phyloP scores from a whole-genome alignment of 192 early-diverging fungal genomes.

The Backusella mclennaniae region DNA sequence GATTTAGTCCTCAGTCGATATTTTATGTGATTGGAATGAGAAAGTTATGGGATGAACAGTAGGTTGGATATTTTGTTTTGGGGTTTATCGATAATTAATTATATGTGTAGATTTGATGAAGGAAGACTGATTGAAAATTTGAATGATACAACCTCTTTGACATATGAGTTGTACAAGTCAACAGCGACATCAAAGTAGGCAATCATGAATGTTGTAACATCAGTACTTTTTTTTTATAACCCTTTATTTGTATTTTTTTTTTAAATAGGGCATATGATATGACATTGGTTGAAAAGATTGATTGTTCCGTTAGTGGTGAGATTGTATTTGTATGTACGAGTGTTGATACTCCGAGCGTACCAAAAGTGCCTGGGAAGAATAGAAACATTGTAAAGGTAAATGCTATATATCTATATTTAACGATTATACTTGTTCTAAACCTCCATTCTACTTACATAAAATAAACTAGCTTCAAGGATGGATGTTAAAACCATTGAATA shows the following conservation, averaged over 20 bases:
- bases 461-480: constrained; percentile 43
- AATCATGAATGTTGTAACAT: background rate
- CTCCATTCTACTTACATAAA: background rate
- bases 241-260: background rate
- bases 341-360: constrained; percentile 45
- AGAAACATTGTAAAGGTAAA: constrained; percentile 39
- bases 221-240: background rate
- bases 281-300: constrained; percentile 45
- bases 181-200: constrained; percentile 31
- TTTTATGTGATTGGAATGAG: constrained; percentile 54
- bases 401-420: too few species aligned
- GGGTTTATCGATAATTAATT: background rate
- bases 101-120: constrained; percentile 29
- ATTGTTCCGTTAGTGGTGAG: constrained; percentile 41
- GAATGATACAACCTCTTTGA: constrained; percentile 38
- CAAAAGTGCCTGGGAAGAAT: constrained; percentile 41
- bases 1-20: constrained; percentile 44
- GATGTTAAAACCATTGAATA: constrained; percentile 46
- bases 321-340: constrained; percentile 52
- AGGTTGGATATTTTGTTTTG: constrained; percentile 1
- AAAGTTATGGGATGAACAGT: constrained; percentile 54
- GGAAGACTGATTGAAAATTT: constrained; percentile 36
- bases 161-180: constrained; percentile 30
- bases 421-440: background rate
- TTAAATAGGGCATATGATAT: constrained; percentile 31